These are phyloP conservation scores for Metschnikowia cerradonensis DNA, from an alignment of 805 yeast genomes.

Conservation along the genomic window DNA sequence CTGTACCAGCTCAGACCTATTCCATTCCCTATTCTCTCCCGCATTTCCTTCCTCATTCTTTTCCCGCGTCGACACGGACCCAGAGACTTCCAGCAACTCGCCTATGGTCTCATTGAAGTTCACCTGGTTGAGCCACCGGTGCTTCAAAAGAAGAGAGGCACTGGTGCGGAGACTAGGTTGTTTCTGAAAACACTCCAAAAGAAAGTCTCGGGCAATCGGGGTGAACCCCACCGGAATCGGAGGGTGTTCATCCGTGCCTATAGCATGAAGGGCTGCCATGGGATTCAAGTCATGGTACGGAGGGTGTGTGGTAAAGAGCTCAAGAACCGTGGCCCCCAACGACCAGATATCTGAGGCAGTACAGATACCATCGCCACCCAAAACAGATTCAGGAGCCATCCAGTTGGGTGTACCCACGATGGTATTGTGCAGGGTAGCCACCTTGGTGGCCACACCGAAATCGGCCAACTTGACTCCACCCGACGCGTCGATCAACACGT, in stretches of 20 bases:
- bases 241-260: slow-evolving; percentile 71
- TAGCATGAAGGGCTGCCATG: slow-evolving; percentile 79
- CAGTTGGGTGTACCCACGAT: slow-evolving; percentile 90
- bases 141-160: slow-evolving; percentile 53
- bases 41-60: too few species aligned
- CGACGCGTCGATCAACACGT: slow-evolving; percentile 16
- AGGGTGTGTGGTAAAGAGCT: slow-evolving; percentile 79
- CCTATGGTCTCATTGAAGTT: background rate
- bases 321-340: slow-evolving; percentile 90
- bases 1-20: background rate
- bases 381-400: slow-evolving; percentile 97
- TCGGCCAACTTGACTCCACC: slow-evolving; percentile 20
- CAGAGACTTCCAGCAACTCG: background rate
- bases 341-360: slow-evolving; percentile 92
- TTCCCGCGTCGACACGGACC: too few species aligned
- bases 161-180: slow-evolving; percentile 56
- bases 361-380: slow-evolving; percentile 75
- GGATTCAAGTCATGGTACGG: slow-evolving; percentile 76
- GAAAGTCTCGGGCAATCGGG: slow-evolving; percentile 48
- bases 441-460: slow-evolving; percentile 86
- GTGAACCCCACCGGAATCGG: slow-evolving; percentile 56
- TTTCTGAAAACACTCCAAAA: slow-evolving; percentile 65
- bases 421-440: slow-evolving; percentile 27
- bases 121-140: slow-evolving; percentile 51
- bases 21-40: too few species aligned